phyloP scores from a whole-genome alignment of 768 basidiomycete species.

The Tricholoma saponaceum region DNA sequence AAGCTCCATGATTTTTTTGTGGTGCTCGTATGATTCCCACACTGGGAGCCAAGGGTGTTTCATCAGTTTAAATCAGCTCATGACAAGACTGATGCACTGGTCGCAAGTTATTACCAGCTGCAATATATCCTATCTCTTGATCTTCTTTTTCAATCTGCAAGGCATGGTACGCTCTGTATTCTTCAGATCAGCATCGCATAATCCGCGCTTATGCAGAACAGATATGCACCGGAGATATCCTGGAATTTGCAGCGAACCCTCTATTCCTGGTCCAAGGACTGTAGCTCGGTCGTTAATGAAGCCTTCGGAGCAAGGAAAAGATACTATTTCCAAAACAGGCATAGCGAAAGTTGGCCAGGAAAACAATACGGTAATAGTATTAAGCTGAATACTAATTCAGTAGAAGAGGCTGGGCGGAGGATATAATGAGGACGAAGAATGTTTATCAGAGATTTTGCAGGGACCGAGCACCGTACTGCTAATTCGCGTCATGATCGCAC shows the following conservation, averaged over 20 bases:
- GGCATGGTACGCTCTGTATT: slow-evolving; percentile 20
- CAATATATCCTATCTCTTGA: slow-evolving; percentile 19
- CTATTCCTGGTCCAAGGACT: background rate
- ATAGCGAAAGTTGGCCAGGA: too few species aligned
- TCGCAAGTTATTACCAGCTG: slow-evolving; percentile 20
- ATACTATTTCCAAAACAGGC: background rate
- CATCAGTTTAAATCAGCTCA: too few species aligned
- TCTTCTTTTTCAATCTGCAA: slow-evolving; percentile 21
- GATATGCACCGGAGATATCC: background rate
- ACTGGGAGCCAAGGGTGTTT: background rate
- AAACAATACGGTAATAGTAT: too few species aligned
- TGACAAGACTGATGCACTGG: too few species aligned
- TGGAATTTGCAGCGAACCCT: background rate
- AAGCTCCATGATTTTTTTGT: slow-evolving; percentile 2
- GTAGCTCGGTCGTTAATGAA: background rate
- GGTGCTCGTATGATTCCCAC: slow-evolving; percentile 13
- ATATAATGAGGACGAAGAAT: too few species aligned
- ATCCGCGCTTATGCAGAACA: background rate
- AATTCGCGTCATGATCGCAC: too few species aligned
- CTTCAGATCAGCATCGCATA: slow-evolving; percentile 11
- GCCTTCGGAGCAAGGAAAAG: background rate
- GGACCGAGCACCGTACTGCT: too few species aligned
- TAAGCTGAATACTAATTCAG: too few species aligned
- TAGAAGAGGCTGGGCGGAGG: too few species aligned
- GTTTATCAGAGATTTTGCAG: too few species aligned